These are phyloP conservation scores for Eutrema japonicum DNA, from an alignment of 345 rosid species.

Conservation along the genomic window DNA sequence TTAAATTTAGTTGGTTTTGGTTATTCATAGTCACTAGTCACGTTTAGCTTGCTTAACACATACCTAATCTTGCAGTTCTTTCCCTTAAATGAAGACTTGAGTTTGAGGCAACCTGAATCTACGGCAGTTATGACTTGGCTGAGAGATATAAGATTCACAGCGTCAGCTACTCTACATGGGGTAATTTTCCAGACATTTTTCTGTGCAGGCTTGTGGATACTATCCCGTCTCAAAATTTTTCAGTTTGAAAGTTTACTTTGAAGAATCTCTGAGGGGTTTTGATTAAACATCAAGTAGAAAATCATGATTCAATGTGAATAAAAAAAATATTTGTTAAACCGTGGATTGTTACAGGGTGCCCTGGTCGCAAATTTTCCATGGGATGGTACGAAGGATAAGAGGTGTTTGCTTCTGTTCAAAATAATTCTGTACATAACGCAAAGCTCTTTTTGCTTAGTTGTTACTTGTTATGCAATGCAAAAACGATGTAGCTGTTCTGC, in stretches of 20 bases:
- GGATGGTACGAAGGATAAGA: constrained; percentile 83
- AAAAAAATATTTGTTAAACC: not conserved
- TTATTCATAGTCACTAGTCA: not conserved
- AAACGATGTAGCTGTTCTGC: constrained; percentile 13
- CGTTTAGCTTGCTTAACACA: constrained; percentile 26
- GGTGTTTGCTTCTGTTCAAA: constrained; percentile 51
- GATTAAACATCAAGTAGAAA: not conserved
- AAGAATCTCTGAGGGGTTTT: not conserved
- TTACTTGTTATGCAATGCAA: not conserved
- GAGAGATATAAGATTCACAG: constrained; percentile 73
- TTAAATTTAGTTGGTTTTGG: constrained; percentile 13
- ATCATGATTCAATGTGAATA: not conserved
- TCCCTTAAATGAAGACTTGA: constrained; percentile 63
- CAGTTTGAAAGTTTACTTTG: not conserved
- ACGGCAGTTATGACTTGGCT: constrained; percentile 85
- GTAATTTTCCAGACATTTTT: constrained; percentile 46
- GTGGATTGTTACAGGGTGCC: constrained; percentile 71
- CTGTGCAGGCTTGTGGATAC: not conserved
- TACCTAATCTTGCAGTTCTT: constrained; percentile 60
- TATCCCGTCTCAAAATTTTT: not conserved
- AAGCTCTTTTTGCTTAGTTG: constrained; percentile 13
- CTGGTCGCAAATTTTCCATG: constrained; percentile 98
- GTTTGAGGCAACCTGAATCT: constrained; percentile 83
- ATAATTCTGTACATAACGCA: not conserved
- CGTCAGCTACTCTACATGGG: constrained; percentile 95